Evolutionary conservation across 371 early-diverging fungal genomes (phyloP).

Genomic region (Coemansia sp.): DNA sequence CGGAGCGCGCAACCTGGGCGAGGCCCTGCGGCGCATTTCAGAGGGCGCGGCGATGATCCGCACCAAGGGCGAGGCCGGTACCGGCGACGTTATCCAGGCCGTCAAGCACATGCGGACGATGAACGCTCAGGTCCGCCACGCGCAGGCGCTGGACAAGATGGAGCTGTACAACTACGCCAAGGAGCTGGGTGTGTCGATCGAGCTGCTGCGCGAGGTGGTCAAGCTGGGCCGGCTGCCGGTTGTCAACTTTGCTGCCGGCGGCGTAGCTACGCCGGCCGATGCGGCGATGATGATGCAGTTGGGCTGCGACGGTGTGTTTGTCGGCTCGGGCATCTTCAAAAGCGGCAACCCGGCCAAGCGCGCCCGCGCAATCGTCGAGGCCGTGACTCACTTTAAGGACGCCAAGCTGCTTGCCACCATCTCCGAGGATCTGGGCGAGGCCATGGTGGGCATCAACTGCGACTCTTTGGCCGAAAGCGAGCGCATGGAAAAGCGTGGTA

Average conservation of each 20-base stretch:
- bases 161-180: conserved; percentile 86
- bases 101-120: conserved; percentile 93
- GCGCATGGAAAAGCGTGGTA: conserved; percentile 52
- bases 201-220: conserved; percentile 87
- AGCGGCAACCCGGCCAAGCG: conserved; percentile 96
- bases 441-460: conserved; percentile 89
- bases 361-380: conserved; percentile 94
- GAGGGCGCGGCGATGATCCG: conserved; percentile 98
- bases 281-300: conserved; percentile 98
- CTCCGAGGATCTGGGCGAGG: conserved; percentile 91
- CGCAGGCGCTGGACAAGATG: conserved; percentile 49
- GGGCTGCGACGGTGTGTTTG: conserved; percentile 97
- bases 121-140: conserved; percentile 73
- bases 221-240: conserved; percentile 91
- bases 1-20: conserved; percentile 94
- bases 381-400: conserved; percentile 93
- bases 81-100: conserved; percentile 95
- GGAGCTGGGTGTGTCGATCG: conserved; percentile 88
- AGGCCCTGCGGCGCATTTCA: conserved; percentile 93
- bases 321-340: conserved; percentile 88
- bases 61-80: conserved; percentile 98
- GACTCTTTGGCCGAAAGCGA: conserved; percentile 35
- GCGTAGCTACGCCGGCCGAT: conserved; percentile 97
- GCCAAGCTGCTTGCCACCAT: conserved; percentile 85
- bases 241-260: conserved; percentile 98